Conservation (phyloP, 805 yeast genomes). For the Candida quercuum region DNA sequence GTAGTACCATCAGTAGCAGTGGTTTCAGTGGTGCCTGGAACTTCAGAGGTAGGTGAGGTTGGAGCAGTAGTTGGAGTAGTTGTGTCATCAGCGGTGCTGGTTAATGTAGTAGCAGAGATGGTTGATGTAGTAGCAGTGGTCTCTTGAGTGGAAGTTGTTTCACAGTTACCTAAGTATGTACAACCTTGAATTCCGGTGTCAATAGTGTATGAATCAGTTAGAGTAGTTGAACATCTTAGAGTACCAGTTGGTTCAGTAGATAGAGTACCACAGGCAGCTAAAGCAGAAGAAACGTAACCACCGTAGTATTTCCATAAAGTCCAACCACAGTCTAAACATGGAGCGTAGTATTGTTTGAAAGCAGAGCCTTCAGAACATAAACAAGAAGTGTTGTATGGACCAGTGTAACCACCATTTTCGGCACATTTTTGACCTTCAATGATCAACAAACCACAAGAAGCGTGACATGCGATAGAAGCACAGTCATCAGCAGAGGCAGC, state of each 20-base stretch:
- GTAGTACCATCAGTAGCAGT: conserved; percentile 1
- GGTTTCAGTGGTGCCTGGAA: background rate
- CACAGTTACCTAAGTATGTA: conserved; percentile 6
- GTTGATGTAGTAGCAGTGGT: background rate
- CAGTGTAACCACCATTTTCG: conserved; percentile 9
- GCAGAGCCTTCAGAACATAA: conserved; percentile 14
- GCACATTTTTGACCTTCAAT: conserved; percentile 25
- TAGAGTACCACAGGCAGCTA: conserved; percentile 21
- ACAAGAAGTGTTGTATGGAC: conserved; percentile 16
- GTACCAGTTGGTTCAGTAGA: conserved; percentile 28
- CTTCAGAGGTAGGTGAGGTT: background rate
- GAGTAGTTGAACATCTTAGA: conserved; percentile 18
- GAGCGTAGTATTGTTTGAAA: conserved; percentile 15
- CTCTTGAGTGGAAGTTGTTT: background rate
- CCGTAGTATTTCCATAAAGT: conserved; percentile 29
- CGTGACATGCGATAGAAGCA: conserved; percentile 26
- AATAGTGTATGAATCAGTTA: conserved; percentile 6
- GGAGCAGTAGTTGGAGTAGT: background rate
- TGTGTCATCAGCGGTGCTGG: background rate
- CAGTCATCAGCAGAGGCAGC: conserved; percentile 18
- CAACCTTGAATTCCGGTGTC: conserved; percentile 7
- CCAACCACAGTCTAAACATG: conserved; percentile 33
- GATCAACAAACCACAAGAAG: conserved; percentile 27
- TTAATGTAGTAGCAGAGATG: background rate
- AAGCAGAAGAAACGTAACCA: conserved; percentile 19